A percentile compares a stretch with the other conserved stretches of the same genome.
Evolutionary conservation across 2,329 filamentous ascomycete species (phyloP).

Genomic region (Helotiales sp.): DNA sequence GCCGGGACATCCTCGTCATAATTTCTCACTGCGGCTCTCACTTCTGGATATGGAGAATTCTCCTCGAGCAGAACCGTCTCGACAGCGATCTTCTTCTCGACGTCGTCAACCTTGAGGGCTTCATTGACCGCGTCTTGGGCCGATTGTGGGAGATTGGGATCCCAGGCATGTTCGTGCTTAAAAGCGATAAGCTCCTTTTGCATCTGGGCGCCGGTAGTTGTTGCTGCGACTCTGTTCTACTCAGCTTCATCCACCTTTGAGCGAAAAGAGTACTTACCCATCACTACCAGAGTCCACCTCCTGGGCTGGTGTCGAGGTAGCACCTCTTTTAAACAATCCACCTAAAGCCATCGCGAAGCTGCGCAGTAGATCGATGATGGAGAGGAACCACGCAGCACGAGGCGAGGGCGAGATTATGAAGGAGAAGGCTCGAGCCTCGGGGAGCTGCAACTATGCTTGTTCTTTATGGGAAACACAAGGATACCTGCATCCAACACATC

Average conservation of each 20-base stretch:
- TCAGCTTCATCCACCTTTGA: neutral
- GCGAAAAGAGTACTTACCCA: neutral
- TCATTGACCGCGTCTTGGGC: constrained; percentile 1
- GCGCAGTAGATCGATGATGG: neutral
- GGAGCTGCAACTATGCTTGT: neutral
- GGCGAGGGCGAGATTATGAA: neutral
- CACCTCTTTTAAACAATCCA: neutral
- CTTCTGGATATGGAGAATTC: constrained; percentile 22
- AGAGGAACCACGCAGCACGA: neutral
- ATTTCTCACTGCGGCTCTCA: constrained; percentile 58
- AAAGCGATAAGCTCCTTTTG: neutral
- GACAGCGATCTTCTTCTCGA: constrained; percentile 13
- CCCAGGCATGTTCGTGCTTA: constrained; percentile 13
- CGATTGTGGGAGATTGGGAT: constrained; percentile 17
- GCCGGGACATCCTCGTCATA: constrained; percentile 44
- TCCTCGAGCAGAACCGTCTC: constrained; percentile 14
- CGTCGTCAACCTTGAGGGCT: constrained; percentile 10
- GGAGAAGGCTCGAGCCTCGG: neutral
- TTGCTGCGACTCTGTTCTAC: neutral
- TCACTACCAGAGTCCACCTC: neutral
- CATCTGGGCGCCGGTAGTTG: neutral
- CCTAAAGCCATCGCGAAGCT: neutral
- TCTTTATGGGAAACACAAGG: constrained; percentile 1
- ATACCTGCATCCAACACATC: neutral
- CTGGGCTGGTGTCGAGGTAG: neutral